Percentiles rank a stretch among this genome's conserved stretches.
Conservation (phyloP, 1,139 yeast species). For the Kodamaea arcana region DNA sequence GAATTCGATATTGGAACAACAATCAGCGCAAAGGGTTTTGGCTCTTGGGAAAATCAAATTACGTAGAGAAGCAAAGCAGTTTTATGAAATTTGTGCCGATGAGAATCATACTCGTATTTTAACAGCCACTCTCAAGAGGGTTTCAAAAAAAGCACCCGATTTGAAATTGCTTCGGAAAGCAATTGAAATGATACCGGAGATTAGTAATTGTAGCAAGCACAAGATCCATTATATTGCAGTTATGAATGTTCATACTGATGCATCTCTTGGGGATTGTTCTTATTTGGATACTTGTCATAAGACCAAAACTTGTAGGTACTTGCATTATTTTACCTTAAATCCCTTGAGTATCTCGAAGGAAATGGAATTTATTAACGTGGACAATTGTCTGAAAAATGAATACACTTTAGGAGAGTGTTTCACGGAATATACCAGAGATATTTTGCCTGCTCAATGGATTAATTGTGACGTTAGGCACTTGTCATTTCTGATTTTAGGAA, state of each 20-base stretch:
- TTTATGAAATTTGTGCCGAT: conserved; percentile 1
- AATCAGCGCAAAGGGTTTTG: not conserved
- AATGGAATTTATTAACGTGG: conserved; percentile 9
- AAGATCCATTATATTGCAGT: conserved; percentile 65
- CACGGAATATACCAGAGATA: conserved; percentile 26
- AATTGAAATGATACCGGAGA: conserved; percentile 20
- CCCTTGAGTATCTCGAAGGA: conserved; percentile 27
- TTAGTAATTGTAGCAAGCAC: conserved; percentile 37
- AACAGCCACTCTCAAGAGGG: conserved; percentile 31
- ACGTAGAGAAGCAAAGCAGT: conserved; percentile 1
- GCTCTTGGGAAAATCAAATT: not conserved
- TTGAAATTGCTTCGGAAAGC: conserved; percentile 10
- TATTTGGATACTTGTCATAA: conserved; percentile 92
- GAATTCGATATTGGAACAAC: conserved; percentile 11
- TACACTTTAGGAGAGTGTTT: conserved; percentile 58
- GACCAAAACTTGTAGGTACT: conserved; percentile 70
- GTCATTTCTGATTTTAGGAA: conserved; percentile 68
- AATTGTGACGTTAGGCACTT: conserved; percentile 74
- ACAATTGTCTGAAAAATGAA: conserved; percentile 23
- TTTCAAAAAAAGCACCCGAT: conserved; percentile 22
- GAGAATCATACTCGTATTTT: not conserved
- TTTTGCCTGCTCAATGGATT: conserved; percentile 75
- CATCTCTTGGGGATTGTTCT: conserved; percentile 82
- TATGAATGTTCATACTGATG: conserved; percentile 53
- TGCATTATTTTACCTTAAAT: conserved; percentile 67